phyloP scores from a whole-genome alignment of 2,329 filamentous ascomycete species.

The Aspergillus transmontanensis region DNA sequence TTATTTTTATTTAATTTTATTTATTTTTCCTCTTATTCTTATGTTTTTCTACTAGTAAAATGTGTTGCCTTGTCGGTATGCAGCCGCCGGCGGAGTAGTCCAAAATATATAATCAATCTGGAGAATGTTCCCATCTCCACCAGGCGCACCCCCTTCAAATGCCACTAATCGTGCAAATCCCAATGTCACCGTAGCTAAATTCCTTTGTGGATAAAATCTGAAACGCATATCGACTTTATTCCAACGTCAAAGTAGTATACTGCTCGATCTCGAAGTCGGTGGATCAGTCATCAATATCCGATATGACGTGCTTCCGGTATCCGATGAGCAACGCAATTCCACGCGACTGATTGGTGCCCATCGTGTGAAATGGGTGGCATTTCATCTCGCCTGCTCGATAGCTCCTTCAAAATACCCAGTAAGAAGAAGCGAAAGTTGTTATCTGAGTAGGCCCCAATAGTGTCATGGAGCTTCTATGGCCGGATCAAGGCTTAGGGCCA shows the following conservation, averaged over 20 bases:
- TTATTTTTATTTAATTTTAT: background rate
- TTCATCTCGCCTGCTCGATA: background rate
- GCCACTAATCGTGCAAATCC: background rate
- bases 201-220: background rate
- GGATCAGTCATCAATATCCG: background rate
- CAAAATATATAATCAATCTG: background rate
- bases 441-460: background rate
- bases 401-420: background rate
- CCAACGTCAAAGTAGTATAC: background rate
- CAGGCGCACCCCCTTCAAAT: background rate
- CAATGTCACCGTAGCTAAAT: background rate
- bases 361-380: background rate
- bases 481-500: background rate
- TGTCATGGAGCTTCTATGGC: background rate
- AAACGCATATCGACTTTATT: background rate
- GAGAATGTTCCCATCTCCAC: background rate
- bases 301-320: constrained; percentile 4
- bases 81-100: background rate
- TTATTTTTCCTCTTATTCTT: too few species aligned
- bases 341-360: background rate
- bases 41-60: too few species aligned
- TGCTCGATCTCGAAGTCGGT: background rate
- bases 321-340: background rate
- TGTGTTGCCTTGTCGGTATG: too few species aligned
- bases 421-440: background rate